Evolutionary conservation across 129 eudicot genomes (phyloP).

Genomic region (Centrapalus pauciflorus): DNA sequence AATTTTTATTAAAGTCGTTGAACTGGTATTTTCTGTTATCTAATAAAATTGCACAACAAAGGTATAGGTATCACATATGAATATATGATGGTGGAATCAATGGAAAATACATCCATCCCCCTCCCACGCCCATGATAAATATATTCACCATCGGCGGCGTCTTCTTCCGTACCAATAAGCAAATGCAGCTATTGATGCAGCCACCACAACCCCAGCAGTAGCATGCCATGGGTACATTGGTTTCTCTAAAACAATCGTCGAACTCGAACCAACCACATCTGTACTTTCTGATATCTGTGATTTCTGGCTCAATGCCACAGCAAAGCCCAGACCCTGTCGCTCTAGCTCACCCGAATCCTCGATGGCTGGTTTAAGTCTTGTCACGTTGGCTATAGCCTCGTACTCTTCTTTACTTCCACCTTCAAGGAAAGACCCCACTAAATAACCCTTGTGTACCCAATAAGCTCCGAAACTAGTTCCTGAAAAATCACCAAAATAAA

Average conservation of each 20-base stretch:
- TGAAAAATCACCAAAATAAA: conserved; percentile 81
- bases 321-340: conserved; percentile 62
- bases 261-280: conserved; percentile 20
- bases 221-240: conserved; percentile 81
- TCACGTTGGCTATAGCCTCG: conserved; percentile 67
- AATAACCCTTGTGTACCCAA: conserved; percentile 76
- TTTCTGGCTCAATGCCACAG: conserved; percentile 40
- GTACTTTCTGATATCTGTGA: neutral
- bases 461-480: conserved; percentile 88
- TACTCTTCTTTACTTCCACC: conserved; percentile 96
- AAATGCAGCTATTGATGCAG: conserved; percentile 88
- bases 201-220: conserved; percentile 75
- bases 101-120: conserved; percentile 10
- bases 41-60: conserved; percentile 33
- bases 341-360: conserved; percentile 67
- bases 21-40: too few species aligned
- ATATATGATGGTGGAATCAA: neutral
- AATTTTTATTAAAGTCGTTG: too few species aligned
- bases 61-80: conserved; percentile 14
- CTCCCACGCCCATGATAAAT: neutral
- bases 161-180: conserved; percentile 94
- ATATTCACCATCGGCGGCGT: conserved; percentile 45
- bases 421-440: conserved; percentile 89
- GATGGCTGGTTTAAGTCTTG: conserved; percentile 59
- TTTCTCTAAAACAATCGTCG: conserved; percentile 39